Evolutionary conservation across 805 yeast species (phyloP).

Genomic region (Suhomyces vadensis): DNA sequence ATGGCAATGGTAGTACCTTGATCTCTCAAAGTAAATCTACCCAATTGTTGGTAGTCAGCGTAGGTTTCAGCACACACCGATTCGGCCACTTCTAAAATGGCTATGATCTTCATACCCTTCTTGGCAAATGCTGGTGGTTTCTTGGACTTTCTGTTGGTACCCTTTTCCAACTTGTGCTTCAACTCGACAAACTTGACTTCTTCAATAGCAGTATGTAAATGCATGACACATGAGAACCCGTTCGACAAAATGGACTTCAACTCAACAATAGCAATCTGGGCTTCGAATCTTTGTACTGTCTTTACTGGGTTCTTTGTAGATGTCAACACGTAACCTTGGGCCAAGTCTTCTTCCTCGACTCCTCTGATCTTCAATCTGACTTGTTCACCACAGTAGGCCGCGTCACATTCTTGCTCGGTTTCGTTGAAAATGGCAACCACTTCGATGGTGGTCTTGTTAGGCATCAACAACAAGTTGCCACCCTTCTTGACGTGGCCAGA

Average conservation of each 20-base stretch:
- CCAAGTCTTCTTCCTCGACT: constrained; percentile 94
- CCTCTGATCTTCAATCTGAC: constrained; percentile 91
- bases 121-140: constrained; percentile 98
- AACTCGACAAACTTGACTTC: constrained; percentile 82
- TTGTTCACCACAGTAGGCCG: constrained; percentile 96
- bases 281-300: constrained; percentile 88
- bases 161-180: constrained; percentile 92
- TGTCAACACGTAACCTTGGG: constrained; percentile 88
- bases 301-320: constrained; percentile 86
- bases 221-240: constrained; percentile 98
- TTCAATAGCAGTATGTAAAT: constrained; percentile 96
- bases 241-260: constrained; percentile 90
- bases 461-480: constrained; percentile 80
- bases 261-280: constrained; percentile 96
- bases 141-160: constrained; percentile 94
- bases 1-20: constrained; percentile 98
- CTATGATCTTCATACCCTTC: constrained; percentile 98
- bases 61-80: constrained; percentile 95
- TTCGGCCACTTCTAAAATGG: constrained; percentile 78
- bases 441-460: constrained; percentile 81
- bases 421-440: constrained; percentile 88
- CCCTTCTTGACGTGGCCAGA: constrained; percentile 90
- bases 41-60: constrained; percentile 90
- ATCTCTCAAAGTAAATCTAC: constrained; percentile 97
- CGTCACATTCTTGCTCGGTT: constrained; percentile 89